These are phyloP conservation scores for Sporobolomyces phaffii DNA, from an alignment of 768 basidiomycete genomes.

Conservation along the genomic window DNA sequence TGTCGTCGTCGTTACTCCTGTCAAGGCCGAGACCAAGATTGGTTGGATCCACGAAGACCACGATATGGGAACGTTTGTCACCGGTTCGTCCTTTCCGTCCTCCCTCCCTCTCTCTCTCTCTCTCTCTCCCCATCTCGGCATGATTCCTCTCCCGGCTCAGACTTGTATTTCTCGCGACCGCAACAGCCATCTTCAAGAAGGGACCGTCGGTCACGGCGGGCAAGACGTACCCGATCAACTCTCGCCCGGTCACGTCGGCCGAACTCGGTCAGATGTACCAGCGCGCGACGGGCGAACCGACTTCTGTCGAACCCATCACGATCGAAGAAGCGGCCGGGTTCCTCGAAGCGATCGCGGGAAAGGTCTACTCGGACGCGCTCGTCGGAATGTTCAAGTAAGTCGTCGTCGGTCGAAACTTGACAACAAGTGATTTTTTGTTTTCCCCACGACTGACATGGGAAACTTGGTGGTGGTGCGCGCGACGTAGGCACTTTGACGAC, in stretches of 20 bases:
- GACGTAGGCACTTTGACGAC: not conserved
- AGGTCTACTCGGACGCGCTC: no score
- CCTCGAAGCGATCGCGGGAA: no score
- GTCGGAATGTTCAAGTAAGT: not conserved
- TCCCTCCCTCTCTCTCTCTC: no score
- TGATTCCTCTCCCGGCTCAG: no score
- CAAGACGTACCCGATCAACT: slow-evolving; percentile 11
- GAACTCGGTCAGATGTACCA: not conserved
- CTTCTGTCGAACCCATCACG: not conserved
- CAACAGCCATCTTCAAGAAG: slow-evolving; percentile 9
- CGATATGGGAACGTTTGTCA: slow-evolving; percentile 11
- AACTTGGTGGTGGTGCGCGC: no score
- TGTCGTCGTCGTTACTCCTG: not conserved
- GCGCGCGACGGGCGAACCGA: not conserved
- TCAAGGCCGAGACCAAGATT: not conserved
- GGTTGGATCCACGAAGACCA: slow-evolving; percentile 12
- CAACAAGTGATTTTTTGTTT: not conserved
- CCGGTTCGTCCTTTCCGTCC: no score
- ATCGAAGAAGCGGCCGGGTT: no score
- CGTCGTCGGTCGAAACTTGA: not conserved
- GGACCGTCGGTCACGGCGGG: not conserved
- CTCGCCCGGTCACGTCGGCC: not conserved
- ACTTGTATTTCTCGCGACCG: no score
- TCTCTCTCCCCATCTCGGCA: no score
- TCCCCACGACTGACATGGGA: not conserved